A percentile compares a stretch with the other conserved stretches of the same genome.
These are phyloP conservation scores for Letharia lupina DNA, from an alignment of 495 filamentous ascomycete species.

Conservation along the genomic window DNA sequence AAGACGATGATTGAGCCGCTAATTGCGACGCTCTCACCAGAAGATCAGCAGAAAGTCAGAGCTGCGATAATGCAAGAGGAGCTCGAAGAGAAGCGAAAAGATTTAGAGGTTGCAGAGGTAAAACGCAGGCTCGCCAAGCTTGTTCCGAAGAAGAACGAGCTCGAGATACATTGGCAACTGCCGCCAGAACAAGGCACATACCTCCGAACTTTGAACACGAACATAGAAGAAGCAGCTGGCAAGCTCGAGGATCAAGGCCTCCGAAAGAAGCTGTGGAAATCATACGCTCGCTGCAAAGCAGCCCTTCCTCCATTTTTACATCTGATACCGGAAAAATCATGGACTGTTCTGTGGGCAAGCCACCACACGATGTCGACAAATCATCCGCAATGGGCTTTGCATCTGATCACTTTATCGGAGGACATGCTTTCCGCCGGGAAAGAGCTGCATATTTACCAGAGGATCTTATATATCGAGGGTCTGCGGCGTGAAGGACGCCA, in stretches of 20 bases:
- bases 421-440: slow-evolving; percentile 52
- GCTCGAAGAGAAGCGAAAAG: slow-evolving; percentile 22
- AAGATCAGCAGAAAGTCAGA: slow-evolving; percentile 34
- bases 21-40: slow-evolving; percentile 37
- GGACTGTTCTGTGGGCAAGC: slow-evolving; percentile 48
- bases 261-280: slow-evolving; percentile 32
- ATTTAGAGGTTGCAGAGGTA: slow-evolving; percentile 3
- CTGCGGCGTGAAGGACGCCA: slow-evolving; percentile 52
- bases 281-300: slow-evolving; percentile 41
- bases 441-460: slow-evolving; percentile 46
- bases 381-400: slow-evolving; percentile 48
- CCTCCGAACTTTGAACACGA: slow-evolving; percentile 25
- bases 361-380: slow-evolving; percentile 33
- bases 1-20: slow-evolving; percentile 26
- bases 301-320: slow-evolving; percentile 37
- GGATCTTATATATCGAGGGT: slow-evolving; percentile 56
- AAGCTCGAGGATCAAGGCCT: slow-evolving; percentile 15
- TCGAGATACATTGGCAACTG: slow-evolving; percentile 23
- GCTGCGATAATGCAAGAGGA: slow-evolving; percentile 15
- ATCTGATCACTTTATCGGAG: slow-evolving; percentile 50
- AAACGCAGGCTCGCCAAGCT: slow-evolving; percentile 26
- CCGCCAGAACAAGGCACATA: slow-evolving; percentile 20
- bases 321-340: slow-evolving; percentile 41
- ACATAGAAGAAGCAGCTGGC: slow-evolving; percentile 21
- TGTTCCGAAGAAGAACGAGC: slow-evolving; percentile 22